These are phyloP conservation scores for Falciphora oryzae DNA, from an alignment of 2,329 filamentous ascomycete genomes.

Conservation along the genomic window DNA sequence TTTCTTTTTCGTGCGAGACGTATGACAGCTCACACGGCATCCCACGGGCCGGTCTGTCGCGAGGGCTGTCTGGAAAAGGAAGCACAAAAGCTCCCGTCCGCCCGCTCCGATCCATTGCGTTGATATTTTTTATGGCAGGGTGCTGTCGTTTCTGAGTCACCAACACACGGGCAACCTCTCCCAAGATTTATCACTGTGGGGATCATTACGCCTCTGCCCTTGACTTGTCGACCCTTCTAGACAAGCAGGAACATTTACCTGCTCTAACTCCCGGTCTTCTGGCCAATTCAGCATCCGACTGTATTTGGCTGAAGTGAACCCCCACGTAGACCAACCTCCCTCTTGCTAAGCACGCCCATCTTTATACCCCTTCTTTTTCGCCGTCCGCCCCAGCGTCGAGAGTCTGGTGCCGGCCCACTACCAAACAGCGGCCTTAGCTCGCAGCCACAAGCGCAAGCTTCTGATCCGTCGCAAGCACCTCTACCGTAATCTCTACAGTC, in stretches of 20 bases:
- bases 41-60: no score
- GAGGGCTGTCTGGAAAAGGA: background rate
- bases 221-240: background rate
- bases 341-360: no score
- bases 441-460: background rate
- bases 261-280: background rate
- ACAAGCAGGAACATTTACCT: background rate
- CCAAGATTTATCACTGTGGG: background rate
- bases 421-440: background rate
- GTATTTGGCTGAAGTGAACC: background rate
- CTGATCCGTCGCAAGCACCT: background rate
- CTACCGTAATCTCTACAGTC: conserved; percentile 24
- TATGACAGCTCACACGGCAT: background rate
- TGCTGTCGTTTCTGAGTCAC: background rate
- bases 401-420: background rate
- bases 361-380: background rate
- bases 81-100: background rate
- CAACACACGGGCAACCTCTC: background rate
- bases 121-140: background rate
- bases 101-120: background rate
- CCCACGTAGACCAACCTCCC: background rate
- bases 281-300: background rate
- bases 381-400: background rate
- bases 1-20: background rate
- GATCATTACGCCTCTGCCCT: background rate